phyloP scores from a whole-genome alignment of 257 asterid genomes.

The Primulina tabacum region DNA sequence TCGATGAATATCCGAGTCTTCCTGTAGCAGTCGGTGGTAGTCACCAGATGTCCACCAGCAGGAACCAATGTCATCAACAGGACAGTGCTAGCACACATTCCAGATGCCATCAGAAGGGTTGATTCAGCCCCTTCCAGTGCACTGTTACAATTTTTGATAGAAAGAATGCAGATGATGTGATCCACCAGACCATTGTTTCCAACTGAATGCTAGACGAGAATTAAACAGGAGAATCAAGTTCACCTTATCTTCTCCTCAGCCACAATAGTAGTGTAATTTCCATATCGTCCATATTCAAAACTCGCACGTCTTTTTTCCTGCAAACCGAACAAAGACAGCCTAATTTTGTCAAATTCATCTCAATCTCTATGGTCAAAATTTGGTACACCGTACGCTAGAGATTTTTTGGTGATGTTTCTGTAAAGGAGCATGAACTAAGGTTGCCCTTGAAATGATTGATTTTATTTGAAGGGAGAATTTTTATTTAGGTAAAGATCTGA shows the following conservation, averaged over 20 bases:
- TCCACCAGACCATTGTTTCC: slow-evolving; percentile 9
- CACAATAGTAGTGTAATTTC: slow-evolving; percentile 80
- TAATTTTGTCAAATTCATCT: slow-evolving; percentile 7
- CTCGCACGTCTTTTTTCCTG: slow-evolving; percentile 81
- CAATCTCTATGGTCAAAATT: slow-evolving; percentile 4
- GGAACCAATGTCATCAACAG: slow-evolving; percentile 84
- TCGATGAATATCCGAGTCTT: slow-evolving; percentile 85
- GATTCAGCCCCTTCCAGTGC: slow-evolving; percentile 97
- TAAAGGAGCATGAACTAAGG: no score
- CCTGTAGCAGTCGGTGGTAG: slow-evolving; percentile 91
- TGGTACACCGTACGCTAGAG: not conserved
- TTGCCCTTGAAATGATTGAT: no score
- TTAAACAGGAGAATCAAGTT: slow-evolving; percentile 16
- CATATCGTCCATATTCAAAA: slow-evolving; percentile 92
- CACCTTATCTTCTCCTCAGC: slow-evolving; percentile 88
- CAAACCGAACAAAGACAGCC: slow-evolving; percentile 22
- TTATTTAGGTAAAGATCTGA: no score
- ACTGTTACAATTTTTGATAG: slow-evolving; percentile 42
- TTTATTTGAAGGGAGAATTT: no score
- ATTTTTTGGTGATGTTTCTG: no score
- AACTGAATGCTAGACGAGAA: slow-evolving; percentile 15
- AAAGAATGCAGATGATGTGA: slow-evolving; percentile 14
- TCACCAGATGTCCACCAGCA: slow-evolving; percentile 91
- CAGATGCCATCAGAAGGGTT: slow-evolving; percentile 80
- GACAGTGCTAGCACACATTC: slow-evolving; percentile 88